Conservation (phyloP, 345 rosid genomes). For the Rhodamnia argentea region DNA sequence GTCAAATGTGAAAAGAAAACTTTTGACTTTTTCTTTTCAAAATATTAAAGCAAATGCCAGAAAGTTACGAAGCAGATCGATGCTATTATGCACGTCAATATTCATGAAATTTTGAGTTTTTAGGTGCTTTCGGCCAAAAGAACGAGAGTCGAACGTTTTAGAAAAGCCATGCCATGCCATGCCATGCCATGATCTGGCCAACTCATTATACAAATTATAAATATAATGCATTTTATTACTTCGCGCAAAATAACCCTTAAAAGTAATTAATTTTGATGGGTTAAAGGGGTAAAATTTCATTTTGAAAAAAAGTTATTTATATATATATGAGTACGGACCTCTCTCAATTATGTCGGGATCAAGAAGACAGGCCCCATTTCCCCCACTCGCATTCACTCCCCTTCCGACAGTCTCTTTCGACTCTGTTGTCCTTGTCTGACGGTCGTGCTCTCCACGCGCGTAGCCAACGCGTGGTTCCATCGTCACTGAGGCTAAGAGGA, state of each 20-base stretch:
- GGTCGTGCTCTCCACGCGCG: neutral
- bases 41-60: neutral
- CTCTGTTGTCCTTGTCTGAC: neutral
- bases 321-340: neutral
- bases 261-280: neutral
- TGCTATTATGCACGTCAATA: neutral
- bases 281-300: neutral
- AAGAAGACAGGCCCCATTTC: constrained; percentile 23
- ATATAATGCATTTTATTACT: neutral
- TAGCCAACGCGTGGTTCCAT: neutral
- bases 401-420: neutral
- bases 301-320: neutral
- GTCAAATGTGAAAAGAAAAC: neutral
- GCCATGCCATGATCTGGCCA: neutral
- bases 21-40: neutral
- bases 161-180: too few species aligned
- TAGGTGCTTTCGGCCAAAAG: neutral
- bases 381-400: neutral
- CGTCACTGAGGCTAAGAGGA: neutral
- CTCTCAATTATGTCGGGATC: constrained; percentile 24
- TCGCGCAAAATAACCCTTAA: too few species aligned
- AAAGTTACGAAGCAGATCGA: neutral
- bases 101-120: neutral
- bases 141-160: neutral
- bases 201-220: neutral